Conservation (phyloP, 495 filamentous ascomycete species). For the Talaromyces ruber region DNA sequence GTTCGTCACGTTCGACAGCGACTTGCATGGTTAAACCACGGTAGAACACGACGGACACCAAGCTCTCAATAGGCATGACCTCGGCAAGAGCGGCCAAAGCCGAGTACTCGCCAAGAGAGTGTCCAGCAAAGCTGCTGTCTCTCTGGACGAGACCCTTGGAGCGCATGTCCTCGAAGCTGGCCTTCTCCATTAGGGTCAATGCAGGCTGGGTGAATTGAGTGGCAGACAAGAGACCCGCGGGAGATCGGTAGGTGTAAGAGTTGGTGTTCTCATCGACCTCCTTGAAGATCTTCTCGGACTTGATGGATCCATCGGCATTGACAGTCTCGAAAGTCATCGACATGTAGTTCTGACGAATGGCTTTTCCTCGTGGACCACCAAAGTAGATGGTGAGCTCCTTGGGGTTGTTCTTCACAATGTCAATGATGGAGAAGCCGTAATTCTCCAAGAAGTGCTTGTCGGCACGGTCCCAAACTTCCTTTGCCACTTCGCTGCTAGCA, state of each 20-base stretch:
- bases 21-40: conserved; percentile 99
- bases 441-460: conserved; percentile 98
- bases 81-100: conserved; percentile 93
- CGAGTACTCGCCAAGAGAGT: conserved; percentile 97
- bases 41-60: conserved; percentile 99
- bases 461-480: conserved; percentile 96
- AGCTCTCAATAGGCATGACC: conserved; percentile 97
- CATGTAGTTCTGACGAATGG: conserved; percentile 98
- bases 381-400: conserved; percentile 99
- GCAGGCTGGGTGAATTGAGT: conserved; percentile 99
- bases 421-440: conserved; percentile 95
- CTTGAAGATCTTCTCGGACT: conserved; percentile 99
- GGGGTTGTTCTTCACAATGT: conserved; percentile 99
- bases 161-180: conserved; percentile 98
- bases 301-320: conserved; percentile 78
- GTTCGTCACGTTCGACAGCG: conserved; percentile 89
- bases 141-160: conserved; percentile 91
- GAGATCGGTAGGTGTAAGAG: conserved; percentile 94
- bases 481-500: conserved; percentile 79
- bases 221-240: conserved; percentile 88
- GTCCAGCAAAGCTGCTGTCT: conserved; percentile 94
- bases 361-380: conserved; percentile 91
- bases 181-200: conserved; percentile 98
- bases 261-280: conserved; percentile 84
- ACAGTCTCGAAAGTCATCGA: conserved; percentile 99